These are phyloP conservation scores for Plasmodium cynomolgi DNA, from an alignment of 169 alveolate species.

Conservation along the genomic window DNA sequence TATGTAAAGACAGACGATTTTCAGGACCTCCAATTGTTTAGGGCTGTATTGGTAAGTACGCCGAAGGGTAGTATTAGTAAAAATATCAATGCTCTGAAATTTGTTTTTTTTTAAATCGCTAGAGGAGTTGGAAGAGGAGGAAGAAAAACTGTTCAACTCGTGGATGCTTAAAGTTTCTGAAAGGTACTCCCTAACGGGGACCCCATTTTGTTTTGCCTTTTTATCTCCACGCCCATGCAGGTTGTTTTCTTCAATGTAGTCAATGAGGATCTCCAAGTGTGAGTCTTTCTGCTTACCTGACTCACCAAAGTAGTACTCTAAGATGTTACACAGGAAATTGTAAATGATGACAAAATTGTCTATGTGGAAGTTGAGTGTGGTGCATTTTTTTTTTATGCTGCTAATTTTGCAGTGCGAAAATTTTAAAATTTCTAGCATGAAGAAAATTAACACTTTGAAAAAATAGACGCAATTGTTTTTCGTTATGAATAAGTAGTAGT, in stretches of 20 bases:
- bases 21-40: constrained; percentile 57
- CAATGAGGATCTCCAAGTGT: constrained; percentile 13
- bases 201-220: background rate
- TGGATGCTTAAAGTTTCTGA: background rate
- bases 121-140: constrained; percentile 29
- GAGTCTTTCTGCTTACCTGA: background rate
- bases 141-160: background rate
- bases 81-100: constrained; percentile 25
- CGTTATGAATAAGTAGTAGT: constrained; percentile 63
- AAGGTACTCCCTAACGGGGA: background rate
- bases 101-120: constrained; percentile 17
- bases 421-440: constrained; percentile 56
- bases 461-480: constrained; percentile 57
- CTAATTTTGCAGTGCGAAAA: constrained; percentile 20
- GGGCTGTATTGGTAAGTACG: constrained; percentile 35
- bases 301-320: constrained; percentile 32
- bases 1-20: constrained; percentile 51
- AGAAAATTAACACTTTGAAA: constrained; percentile 36
- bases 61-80: background rate
- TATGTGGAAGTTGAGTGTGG: constrained; percentile 24
- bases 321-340: constrained; percentile 38
- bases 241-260: constrained; percentile 32
- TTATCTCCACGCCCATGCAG: background rate
- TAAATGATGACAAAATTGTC: constrained; percentile 51
- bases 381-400: background rate